Conservation (phyloP, 306 rosid species). For the Argentina anserina region DNA sequence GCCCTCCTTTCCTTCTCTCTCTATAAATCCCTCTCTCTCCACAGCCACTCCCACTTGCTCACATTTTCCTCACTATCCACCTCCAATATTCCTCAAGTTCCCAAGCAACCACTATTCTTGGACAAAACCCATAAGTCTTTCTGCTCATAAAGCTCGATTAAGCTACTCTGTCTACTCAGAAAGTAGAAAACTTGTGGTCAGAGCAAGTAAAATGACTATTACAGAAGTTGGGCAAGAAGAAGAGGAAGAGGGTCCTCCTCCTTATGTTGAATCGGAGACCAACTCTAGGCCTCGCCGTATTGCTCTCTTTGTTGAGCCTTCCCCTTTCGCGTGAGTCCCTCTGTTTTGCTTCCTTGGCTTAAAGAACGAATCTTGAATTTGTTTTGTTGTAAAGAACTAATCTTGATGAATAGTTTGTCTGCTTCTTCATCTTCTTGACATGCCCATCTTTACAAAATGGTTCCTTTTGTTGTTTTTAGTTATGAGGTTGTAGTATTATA, state of each 20-base stretch:
- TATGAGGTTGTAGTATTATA: neutral
- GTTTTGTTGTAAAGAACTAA: neutral
- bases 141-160: constrained; percentile 24
- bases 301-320: constrained; percentile 98
- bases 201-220: constrained; percentile 64
- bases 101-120: constrained; percentile 20
- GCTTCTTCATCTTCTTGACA: constrained; percentile 11
- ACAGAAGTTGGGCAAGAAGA: constrained; percentile 49
- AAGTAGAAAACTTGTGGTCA: constrained; percentile 30
- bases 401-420: neutral
- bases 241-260: constrained; percentile 63
- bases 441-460: neutral
- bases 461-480: neutral
- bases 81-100: constrained; percentile 25
- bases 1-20: constrained; percentile 45
- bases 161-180: constrained; percentile 15
- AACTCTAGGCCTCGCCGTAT: constrained; percentile 80
- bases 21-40: constrained; percentile 64
- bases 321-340: constrained; percentile 87
- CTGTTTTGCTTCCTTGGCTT: neutral
- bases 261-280: constrained; percentile 49
- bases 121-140: constrained; percentile 40
- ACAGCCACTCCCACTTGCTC: constrained; percentile 20
- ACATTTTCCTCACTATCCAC: constrained; percentile 8
- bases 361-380: too few relatives aligned